Evolutionary conservation across 1,284 basidiomycete genomes (phyloP), one percentile per base, ranked within the genome.

Genomic region (Wallemia mellicola): DNA sequence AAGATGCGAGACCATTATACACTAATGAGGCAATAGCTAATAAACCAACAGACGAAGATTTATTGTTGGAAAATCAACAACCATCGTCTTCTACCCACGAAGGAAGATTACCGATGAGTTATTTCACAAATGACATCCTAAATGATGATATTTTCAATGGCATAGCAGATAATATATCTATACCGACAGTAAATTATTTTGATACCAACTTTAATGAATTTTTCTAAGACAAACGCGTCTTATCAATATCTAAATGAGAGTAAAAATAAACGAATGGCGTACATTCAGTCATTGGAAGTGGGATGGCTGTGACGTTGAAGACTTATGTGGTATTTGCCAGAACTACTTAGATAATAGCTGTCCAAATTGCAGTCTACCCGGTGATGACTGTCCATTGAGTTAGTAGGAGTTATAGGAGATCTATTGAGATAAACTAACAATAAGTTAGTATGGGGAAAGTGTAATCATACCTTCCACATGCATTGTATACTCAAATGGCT

Each of bases 301-400:
- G 86, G 81, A 86, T 65, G 81, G 77, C 0, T 77, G 78, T 19
- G 78, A 79, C 54, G 83, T 86, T 55, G 83, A 80, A 58, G 86
- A 92, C 64, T 83, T 92, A 17, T 95, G 89, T 69, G 89, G 89
- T 3, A 94, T 94, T 63, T 94, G 89, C 70, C 79, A 86, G 57
- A 80, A 86, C 2, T 79, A 87, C 0, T 94, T 81, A 66, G 89
- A 95, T 68, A 84, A 82, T 0, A 89, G 86, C 65, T 94, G 89
- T 71, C 87, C 89, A 2, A 78, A 81, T 2, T 95, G 89, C 71
- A 91, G 88, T 70, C 79, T 89, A 65, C 89, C 89, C 0, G 89
- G 89, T n/a, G 89, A 94, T 64, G 87, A 91, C 66, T 94, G 89
- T 73, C 89, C 89, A 1, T 72, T 94, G 27, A 92, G 89, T 94